Percentiles rank a stretch among this genome's conserved stretches.
These are phyloP conservation scores for Gamarada debralockiae DNA, from an alignment of 495 filamentous ascomycete species.

Conservation along the genomic window DNA sequence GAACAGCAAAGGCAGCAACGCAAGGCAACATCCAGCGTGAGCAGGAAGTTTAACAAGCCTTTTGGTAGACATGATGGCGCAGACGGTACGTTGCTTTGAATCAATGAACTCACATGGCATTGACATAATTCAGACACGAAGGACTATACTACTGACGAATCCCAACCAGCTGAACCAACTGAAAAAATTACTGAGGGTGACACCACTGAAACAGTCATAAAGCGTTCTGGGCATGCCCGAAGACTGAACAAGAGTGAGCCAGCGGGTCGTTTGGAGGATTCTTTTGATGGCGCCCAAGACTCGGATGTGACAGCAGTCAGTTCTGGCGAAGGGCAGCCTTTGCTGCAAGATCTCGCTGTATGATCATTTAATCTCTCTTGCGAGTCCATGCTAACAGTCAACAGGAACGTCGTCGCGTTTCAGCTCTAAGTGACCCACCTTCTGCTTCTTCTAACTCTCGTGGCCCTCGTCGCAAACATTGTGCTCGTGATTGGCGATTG, in stretches of 20 bases:
- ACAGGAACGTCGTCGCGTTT: conserved; percentile 19
- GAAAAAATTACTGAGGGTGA: neutral
- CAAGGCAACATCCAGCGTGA: neutral
- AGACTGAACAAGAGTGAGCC: conserved; percentile 23
- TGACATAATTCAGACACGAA: conserved; percentile 2
- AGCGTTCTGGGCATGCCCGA: conserved; percentile 9
- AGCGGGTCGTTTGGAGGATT: neutral
- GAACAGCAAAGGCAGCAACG: conserved; percentile 1
- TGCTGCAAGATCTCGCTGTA: conserved; percentile 4
- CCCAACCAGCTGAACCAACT: neutral
- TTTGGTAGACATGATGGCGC: neutral
- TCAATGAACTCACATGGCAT: neutral
- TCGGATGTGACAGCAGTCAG: conserved; percentile 10
- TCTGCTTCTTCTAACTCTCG: conserved; percentile 9
- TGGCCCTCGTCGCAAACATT: conserved; percentile 7
- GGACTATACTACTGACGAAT: neutral
- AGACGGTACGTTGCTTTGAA: neutral
- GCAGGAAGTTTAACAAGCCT: conserved; percentile 14
- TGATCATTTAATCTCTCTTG: neutral
- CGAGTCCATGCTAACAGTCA: neutral
- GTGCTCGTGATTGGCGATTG: conserved; percentile 20
- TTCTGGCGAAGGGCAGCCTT: conserved; percentile 14
- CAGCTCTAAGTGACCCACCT: conserved; percentile 21
- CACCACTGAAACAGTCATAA: conserved; percentile 2
- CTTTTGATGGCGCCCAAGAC: conserved; percentile 20